Evolutionary conservation across 306 rosid genomes (phyloP), one percentile per base, ranked within the genome.

Genomic region (Malus sieversii): DNA sequence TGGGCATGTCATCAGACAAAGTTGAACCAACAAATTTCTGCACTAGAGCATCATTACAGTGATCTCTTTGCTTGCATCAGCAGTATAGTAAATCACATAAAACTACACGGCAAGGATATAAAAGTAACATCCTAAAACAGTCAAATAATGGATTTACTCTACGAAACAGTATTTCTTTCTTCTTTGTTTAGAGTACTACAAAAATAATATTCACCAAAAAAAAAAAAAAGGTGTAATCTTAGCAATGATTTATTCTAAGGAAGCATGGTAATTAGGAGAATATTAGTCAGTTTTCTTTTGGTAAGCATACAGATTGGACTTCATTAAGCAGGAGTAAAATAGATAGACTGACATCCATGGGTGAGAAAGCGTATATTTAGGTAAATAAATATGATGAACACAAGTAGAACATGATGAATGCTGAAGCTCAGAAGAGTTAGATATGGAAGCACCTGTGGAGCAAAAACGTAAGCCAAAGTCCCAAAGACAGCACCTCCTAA

Each of bases 401-500:
- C 15, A 14, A 72, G 30, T 72, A 22, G 75, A 16, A 35, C 15
- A 55, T n/a, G 27, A 2, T 1, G 45, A 33, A 52, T 35, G 19
- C 19, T n/a, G 15, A 71, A 71, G 65, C 48, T 4, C 14, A 8
- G 20, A 53, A 52, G 51, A 72, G 19, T 55, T 13, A 22, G 33
- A 71, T 32, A 53, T 38, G 62, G 46, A 84, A 80, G 76, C 84
- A 94, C 98, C 98, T 95, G 98, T 12, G 98, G 98, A 77, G 97
- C 97, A 73, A 95, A 95, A 79, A 90, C 53, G 74, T 92, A 92
- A 60, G 96, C 92, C 30, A 92, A 63, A 53, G 98, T 86, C 77
- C 98, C 98, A 62, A 92, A 85, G 70, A 95, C 80, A 6, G 97
- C 97, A 73, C 98, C 97, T 60, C 98, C 98, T 63, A 95, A 72